phyloP scores from a whole-genome alignment of 768 basidiomycete species.

The Auriculariales sp. region DNA sequence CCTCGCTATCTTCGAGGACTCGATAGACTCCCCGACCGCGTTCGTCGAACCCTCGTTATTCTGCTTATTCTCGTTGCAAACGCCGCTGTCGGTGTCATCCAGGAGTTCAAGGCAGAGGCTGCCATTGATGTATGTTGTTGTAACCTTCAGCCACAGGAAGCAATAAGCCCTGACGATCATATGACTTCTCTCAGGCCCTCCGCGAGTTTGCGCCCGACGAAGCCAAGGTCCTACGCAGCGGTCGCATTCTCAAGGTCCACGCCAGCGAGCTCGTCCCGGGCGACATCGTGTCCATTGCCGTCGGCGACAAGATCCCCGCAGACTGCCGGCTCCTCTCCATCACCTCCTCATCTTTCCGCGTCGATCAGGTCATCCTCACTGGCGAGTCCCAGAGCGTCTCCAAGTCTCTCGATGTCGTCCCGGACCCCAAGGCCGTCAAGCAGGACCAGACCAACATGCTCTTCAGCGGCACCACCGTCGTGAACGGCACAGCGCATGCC shows the following conservation, averaged over 20 bases:
- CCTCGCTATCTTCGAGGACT: constrained; percentile 75
- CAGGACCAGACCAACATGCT: constrained; percentile 98
- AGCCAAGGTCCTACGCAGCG: constrained; percentile 74
- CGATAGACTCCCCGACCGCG: constrained; percentile 46
- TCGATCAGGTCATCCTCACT: constrained; percentile 94
- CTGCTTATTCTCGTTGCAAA: constrained; percentile 92
- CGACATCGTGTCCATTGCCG: constrained; percentile 79
- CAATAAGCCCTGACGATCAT: constrained; percentile 1
- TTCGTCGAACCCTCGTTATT: constrained; percentile 92
- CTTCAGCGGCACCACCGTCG: constrained; percentile 92
- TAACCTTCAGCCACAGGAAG: neutral
- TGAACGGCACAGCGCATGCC: constrained; percentile 81
- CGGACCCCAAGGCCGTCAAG: constrained; percentile 73
- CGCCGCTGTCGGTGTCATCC: constrained; percentile 92
- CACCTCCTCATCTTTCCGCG: constrained; percentile 82
- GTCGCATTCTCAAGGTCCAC: constrained; percentile 56
- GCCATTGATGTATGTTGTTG: constrained; percentile 84
- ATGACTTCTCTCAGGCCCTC: constrained; percentile 63
- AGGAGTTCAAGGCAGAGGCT: constrained; percentile 91
- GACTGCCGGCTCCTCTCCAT: constrained; percentile 84
- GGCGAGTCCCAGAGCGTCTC: constrained; percentile 85
- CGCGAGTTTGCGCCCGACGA: constrained; percentile 97
- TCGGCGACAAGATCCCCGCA: constrained; percentile 91
- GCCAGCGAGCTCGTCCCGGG: constrained; percentile 88
- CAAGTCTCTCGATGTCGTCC: constrained; percentile 57